Conservation (phyloP, 2,329 filamentous ascomycete genomes). For the Lasiodiplodia theobromae region DNA sequence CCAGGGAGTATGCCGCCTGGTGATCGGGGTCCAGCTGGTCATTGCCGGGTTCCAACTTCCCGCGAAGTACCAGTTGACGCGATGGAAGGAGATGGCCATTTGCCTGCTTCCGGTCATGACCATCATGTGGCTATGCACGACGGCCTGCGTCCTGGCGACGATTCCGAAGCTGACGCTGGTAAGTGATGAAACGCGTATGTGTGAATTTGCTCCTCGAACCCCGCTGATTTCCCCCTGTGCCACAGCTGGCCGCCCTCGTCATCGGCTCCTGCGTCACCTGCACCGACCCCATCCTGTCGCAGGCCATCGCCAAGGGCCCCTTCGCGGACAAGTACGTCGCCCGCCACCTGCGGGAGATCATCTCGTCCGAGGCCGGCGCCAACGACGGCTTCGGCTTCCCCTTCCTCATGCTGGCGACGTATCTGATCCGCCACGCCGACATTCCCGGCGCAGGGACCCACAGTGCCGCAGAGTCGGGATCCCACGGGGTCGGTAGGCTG, state of each 20-base stretch:
- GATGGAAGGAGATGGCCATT: slow-evolving; percentile 62
- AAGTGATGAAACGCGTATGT: too few species aligned
- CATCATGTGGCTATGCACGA: slow-evolving; percentile 67
- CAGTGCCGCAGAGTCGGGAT: slow-evolving; percentile 53
- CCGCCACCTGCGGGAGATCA: slow-evolving; percentile 65
- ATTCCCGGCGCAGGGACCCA: slow-evolving; percentile 52
- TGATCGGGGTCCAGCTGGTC: slow-evolving; percentile 68
- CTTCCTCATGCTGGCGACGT: slow-evolving; percentile 64
- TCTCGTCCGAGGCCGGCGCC: slow-evolving; percentile 67
- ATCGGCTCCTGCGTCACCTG: slow-evolving; percentile 68
- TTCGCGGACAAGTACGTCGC: slow-evolving; percentile 69
- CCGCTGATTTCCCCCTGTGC: too few species aligned
- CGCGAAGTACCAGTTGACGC: slow-evolving; percentile 59
- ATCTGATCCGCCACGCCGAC: slow-evolving; percentile 63
- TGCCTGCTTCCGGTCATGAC: slow-evolving; percentile 67
- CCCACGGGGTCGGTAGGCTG: not conserved
- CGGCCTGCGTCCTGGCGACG: slow-evolving; percentile 61
- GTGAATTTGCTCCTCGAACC: too few species aligned
- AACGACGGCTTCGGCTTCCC: slow-evolving; percentile 71
- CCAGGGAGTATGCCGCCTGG: slow-evolving; percentile 61
- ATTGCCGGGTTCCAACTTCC: slow-evolving; percentile 70
- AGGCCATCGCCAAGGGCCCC: slow-evolving; percentile 68
- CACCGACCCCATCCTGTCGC: slow-evolving; percentile 68
- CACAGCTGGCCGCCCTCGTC: slow-evolving; percentile 59
- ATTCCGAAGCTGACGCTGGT: slow-evolving; percentile 62